Base-by-base conservation (phyloP, 2,329 filamentous ascomycete species). In the Trichoderma citrinoviride region DNA sequence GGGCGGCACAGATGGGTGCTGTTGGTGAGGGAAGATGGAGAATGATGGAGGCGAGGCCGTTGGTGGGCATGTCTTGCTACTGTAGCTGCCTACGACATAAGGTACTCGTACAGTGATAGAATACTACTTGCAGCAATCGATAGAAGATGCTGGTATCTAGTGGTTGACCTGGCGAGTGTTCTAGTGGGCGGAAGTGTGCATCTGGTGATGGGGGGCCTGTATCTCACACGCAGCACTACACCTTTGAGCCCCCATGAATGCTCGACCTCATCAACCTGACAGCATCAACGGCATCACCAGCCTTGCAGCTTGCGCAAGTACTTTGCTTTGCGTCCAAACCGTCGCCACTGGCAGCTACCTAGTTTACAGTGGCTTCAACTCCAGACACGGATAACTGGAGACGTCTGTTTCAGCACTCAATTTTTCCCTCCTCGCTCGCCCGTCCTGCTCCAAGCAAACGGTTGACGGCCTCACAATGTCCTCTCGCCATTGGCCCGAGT, bases 401-500 rank as follows among this genome's bases (percentile, higher is more conserved):
- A 33, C 60, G 17, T 25, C 43, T 62, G 60, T 62, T 62, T 62
- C 60, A 60, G 40, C 40, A 62, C 40, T 21, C 60, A 37, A 33
- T 46, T 54, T 54, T 33, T 62, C 53, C 21, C 41, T 21, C 43
- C 33, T 43, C n/a, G n/a, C 43, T 19, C n/a, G 19, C 43, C 27
- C 7, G 12, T 43, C 25, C 25, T 41, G 7, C 3, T 46, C 25
- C 50, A 44, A 49, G 25, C 58, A 50, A 33, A 33, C 49, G 49
- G 25, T 52, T 29, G 19, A 29, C 15, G n/a, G 49, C 49, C 12
- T 52, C 27, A 27, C 29, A 12, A 17, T 33, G 49, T 25, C 49
- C n/a, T 12, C 23, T 37, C 33, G 14, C 49, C 15, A 52, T 62
- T 62, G 60, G 49, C 40, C 60, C 46, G 29, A 8, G 40, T 33